Conservation (phyloP, 2,329 filamentous ascomycete species). For the Fusarium avenaceum region DNA sequence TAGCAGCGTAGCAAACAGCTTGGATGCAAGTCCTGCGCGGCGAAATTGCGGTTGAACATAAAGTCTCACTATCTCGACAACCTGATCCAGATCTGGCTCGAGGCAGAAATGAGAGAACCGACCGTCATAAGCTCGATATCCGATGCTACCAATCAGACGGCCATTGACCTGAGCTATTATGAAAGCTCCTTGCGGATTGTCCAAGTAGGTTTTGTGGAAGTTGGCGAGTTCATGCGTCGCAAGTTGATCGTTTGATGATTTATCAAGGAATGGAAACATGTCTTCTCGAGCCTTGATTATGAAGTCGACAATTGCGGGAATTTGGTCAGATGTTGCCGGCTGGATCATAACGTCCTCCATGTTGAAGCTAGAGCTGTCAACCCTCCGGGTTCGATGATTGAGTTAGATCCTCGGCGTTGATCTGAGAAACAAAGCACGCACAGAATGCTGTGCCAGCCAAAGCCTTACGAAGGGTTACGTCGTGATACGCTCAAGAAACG, state of each 20-base stretch:
- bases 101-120: constrained; percentile 46
- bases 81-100: constrained; percentile 14
- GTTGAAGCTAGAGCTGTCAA: rapidly evolving
- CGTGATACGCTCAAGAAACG: background rate
- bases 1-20: constrained; percentile 35
- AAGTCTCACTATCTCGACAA: constrained; percentile 49
- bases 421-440: background rate
- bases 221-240: constrained; percentile 35
- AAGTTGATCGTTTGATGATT: constrained; percentile 29
- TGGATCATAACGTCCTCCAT: constrained; percentile 34
- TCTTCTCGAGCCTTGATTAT: constrained; percentile 43
- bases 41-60: constrained; percentile 48
- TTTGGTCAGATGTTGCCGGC: constrained; percentile 35
- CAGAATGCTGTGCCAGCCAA: background rate
- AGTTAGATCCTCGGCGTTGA: too few relatives aligned
- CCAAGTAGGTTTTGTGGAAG: constrained; percentile 45
- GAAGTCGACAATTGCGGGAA: constrained; percentile 43
- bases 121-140: constrained; percentile 45
- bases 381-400: too few relatives aligned
- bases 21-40: constrained; percentile 48
- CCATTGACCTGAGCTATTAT: constrained; percentile 34
- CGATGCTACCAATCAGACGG: constrained; percentile 46
- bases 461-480: background rate
- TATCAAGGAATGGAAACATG: constrained; percentile 50
- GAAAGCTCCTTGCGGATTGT: constrained; percentile 41